Percentiles rank a stretch among this genome's conserved stretches.
phyloP scores from a whole-genome alignment of 2,329 filamentous ascomycete species.

The Daldinia sp. region DNA sequence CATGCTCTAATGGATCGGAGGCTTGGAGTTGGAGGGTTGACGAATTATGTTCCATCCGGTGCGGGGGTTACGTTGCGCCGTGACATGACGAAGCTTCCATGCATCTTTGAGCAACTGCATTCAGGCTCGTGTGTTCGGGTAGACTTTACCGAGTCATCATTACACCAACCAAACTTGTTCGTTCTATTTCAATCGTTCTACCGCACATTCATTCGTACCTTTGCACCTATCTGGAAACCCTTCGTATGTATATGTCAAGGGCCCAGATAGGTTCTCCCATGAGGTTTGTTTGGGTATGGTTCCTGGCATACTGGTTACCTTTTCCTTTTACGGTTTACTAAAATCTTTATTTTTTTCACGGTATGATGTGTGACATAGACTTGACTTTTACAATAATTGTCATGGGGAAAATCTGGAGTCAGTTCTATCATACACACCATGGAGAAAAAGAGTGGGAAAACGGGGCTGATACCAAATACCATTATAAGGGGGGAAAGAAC shows the following conservation, averaged over 20 bases:
- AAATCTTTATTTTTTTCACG: constrained; percentile 14
- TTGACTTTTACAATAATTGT: constrained; percentile 19
- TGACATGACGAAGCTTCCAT: constrained; percentile 3
- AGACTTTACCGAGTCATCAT: background rate
- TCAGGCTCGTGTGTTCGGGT: background rate
- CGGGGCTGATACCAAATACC: constrained; percentile 33
- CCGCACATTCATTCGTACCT: constrained; percentile 13
- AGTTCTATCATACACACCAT: constrained; percentile 13
- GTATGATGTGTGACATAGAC: constrained; percentile 29
- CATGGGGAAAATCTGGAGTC: constrained; percentile 22
- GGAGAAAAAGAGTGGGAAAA: constrained; percentile 19
- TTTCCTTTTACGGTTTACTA: constrained; percentile 17
- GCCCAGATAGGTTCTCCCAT: constrained; percentile 6
- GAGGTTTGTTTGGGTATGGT: background rate
- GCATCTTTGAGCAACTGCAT: background rate
- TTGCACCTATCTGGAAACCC: constrained; percentile 4
- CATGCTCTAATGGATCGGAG: background rate
- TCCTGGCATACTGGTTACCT: background rate
- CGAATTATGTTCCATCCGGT: constrained; percentile 9
- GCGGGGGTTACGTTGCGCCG: constrained; percentile 29
- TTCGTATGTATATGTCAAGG: constrained; percentile 14
- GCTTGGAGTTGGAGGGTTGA: constrained; percentile 2
- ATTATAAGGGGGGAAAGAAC: constrained; percentile 31
- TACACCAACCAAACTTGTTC: constrained; percentile 1
- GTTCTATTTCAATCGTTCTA: background rate